Evolutionary conservation across 345 rosid genomes (phyloP), one percentile per base, ranked within the genome.

Genomic region (Brassica nigra): DNA sequence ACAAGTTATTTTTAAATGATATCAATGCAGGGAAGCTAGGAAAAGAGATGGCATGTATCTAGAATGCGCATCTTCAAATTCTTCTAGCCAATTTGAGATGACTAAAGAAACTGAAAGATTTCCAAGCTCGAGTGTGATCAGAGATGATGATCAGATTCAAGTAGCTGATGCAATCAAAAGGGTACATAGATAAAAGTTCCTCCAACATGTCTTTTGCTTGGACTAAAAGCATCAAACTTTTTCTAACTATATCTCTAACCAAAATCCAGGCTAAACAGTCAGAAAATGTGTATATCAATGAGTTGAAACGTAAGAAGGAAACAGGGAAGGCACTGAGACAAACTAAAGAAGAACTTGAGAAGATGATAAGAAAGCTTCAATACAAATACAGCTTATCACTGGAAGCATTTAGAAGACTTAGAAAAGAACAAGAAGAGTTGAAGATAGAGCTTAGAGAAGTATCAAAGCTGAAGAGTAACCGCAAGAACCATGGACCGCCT

Each of bases 361-460:
- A 76, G 76, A 82, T 81, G 78, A 91, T 84, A 27, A 80, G 78
- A 83, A 91, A 87, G 79, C 82, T 90, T 72, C 89, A 87, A 80
- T 83, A 81, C 76, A 89, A 86, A 79, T 86, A 87, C 29, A 68
- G 76, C 61, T 85, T 91, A 57, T 90, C 90, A 30, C 91, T 87
- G 37, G 86, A 83, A 31, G 84, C 87, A 15, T 76, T 89, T 78
- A 87, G 81, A 70, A 88, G 62, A 39, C 88, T 83, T 76, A 88
- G 82, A 57, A 70, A 83, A 68, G 93, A 91, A 85, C 81, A 77
- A 68, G 90, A 87, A 62, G 86, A 87, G 66, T 80, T 93, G 83
- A 87, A 83, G 78, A 76, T 79, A 76, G 89, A 86, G 83, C 93
- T 91, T 42, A 86, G 70, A 76, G 88, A 89, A 83, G 90, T 87